Percentiles rank a stretch among this genome's conserved stretches.
phyloP scores from a whole-genome alignment of 1,284 basidiomycete species.

The Ustilago sp. region DNA sequence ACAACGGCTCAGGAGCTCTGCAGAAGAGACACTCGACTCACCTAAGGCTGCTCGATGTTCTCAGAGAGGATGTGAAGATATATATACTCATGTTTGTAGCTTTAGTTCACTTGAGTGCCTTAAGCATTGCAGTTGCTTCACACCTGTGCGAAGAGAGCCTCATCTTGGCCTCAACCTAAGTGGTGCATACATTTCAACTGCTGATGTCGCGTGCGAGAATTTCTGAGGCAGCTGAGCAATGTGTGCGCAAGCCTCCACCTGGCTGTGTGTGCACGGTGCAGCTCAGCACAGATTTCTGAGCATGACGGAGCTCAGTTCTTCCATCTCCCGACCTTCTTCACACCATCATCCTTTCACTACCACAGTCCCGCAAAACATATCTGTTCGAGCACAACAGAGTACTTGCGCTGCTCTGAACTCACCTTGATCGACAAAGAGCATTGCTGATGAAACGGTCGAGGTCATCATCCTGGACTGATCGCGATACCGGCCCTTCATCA shows the following conservation, averaged over 20 bases:
- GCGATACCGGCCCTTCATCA: slow-evolving; percentile 15
- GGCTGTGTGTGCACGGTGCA: slow-evolving; percentile 28
- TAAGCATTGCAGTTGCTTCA: too few relatives aligned
- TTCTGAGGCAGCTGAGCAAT: neutral
- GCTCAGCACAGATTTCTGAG: neutral
- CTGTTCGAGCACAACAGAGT: neutral
- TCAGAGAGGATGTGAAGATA: too few relatives aligned
- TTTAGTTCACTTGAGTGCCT: too few relatives aligned
- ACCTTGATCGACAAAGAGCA: slow-evolving; percentile 1
- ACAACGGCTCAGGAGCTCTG: too few relatives aligned
- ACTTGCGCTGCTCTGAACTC: neutral
- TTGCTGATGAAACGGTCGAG: slow-evolving; percentile 47
- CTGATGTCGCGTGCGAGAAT: slow-evolving; percentile 25
- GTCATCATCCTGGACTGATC: slow-evolving; percentile 27
- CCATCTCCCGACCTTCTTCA: neutral
- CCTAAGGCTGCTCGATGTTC: too few relatives aligned
- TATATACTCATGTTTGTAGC: too few relatives aligned
- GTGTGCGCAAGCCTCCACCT: slow-evolving; percentile 18
- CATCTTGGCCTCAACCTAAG: too few relatives aligned
- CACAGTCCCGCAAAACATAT: neutral
- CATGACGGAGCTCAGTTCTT: slow-evolving; percentile 13
- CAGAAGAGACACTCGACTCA: too few relatives aligned
- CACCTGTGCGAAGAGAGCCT: too few relatives aligned
- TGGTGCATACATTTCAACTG: neutral
- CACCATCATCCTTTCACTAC: neutral